A percentile compares a stretch with the other conserved stretches of the same genome.
Evolutionary conservation across 2,329 filamentous ascomycete genomes (phyloP).

Genomic region (Exserohilum rostratum): DNA sequence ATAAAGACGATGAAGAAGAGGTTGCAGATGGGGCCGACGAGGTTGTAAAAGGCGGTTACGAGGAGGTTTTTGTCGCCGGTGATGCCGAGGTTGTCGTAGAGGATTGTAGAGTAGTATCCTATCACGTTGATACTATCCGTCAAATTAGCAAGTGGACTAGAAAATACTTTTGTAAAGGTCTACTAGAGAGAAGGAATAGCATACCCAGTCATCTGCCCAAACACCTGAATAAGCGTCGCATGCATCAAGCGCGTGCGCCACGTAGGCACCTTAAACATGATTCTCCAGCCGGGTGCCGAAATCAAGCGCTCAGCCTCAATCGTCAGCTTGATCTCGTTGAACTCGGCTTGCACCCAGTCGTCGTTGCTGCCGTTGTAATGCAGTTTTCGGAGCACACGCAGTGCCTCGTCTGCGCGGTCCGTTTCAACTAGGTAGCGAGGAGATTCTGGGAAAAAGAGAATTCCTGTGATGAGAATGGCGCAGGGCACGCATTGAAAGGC

Average conservation of each 20-base stretch:
- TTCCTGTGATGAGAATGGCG: constrained; percentile 50
- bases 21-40: constrained; percentile 62
- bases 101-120: constrained; percentile 66
- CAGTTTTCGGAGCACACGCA: constrained; percentile 54
- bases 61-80: constrained; percentile 60
- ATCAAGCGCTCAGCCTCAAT: constrained; percentile 65
- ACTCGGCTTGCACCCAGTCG: constrained; percentile 65
- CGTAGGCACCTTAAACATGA: constrained; percentile 63
- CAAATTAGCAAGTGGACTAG: too few species aligned
- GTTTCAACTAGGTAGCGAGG: constrained; percentile 51
- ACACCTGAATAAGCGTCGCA: constrained; percentile 67
- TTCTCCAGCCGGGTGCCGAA: constrained; percentile 59
- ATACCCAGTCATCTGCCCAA: constrained; percentile 68
- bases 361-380: constrained; percentile 61
- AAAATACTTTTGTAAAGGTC: constrained; percentile 26
- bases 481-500: constrained; percentile 56
- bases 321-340: constrained; percentile 65
- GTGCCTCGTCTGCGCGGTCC: constrained; percentile 62
- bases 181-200: not conserved
- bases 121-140: constrained; percentile 66
- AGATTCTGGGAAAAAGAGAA: constrained; percentile 52
- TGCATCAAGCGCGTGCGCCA: constrained; percentile 68
- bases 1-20: constrained; percentile 66
- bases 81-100: constrained; percentile 65
- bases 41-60: constrained; percentile 66